Evolutionary conservation across 1,284 basidiomycete genomes (phyloP), one percentile per base, ranked within the genome.

Genomic region (Cryptococcus hybrid): DNA sequence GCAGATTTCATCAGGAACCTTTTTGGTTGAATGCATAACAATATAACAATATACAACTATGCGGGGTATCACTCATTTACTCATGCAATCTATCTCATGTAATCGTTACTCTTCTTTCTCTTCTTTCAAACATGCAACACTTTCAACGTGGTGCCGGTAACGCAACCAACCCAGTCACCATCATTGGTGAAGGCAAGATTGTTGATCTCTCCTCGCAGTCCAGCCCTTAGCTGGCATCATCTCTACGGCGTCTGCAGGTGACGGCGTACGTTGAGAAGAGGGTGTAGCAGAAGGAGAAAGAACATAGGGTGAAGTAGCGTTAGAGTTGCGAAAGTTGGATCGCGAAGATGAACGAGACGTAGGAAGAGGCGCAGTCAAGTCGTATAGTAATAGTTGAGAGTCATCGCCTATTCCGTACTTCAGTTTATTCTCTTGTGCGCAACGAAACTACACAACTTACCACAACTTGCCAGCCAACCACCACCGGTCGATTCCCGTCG

Each of bases 131-230:
- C 87, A 78, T 88, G 89, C 69, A 93, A 76, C 40, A 89, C 85
- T 74, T 88, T 91, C 67, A 96, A 84, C 24, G 83, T 84, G 76
- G 86, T 89, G 18, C 92, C 92, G 67, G 86, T 88, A 47, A 90
- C 87, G 64, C 92, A 85, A 7, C 88, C 92, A n/a, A 97, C 78
- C 90, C 90, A 95, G 76, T 95, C 91, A 8, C 91, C 90, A 59
- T 52, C 67, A 54, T 57, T 70, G 52, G 60, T 62, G 88, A 92
- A 96, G 3, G 90, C 89, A 24, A 96, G 78, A 68, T 90, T 92
- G 48, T 88, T 89, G 63, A 96, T 85, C 79, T 92, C 92, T 53
- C 81, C 83, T 82, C 1, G 88, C 87, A 8, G 88, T 87, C 76
- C 92, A 94, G 38, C 88, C 90, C 83, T 90, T 88, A 35, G 86